Conservation (phyloP, 805 yeast genomes). For the Cyberlindnera samutprakarnensis region DNA sequence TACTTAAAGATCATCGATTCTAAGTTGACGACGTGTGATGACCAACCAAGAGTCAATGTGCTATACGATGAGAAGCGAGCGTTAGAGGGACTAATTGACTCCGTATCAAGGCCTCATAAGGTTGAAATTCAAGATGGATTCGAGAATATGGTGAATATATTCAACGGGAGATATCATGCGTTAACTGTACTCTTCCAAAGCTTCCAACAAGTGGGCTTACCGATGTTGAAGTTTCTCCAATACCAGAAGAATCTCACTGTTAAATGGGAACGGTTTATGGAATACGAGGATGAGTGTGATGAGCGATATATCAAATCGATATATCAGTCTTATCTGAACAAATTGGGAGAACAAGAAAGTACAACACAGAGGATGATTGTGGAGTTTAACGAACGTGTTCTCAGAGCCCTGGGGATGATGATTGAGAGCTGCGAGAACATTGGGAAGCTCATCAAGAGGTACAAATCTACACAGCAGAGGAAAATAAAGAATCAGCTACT, state of each 20-base stretch:
- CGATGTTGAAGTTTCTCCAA: conserved; percentile 9
- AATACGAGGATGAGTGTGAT: conserved; percentile 14
- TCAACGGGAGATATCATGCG: not conserved
- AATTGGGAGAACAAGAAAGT: conserved; percentile 20
- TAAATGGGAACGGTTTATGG: conserved; percentile 25
- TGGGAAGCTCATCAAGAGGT: conserved; percentile 22
- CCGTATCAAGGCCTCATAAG: not conserved
- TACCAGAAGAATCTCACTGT: conserved; percentile 15
- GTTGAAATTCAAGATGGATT: not conserved
- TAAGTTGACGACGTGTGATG: conserved; percentile 11
- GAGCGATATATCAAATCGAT: conserved; percentile 22
- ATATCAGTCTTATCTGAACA: conserved; percentile 22
- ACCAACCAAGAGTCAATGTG: conserved; percentile 7
- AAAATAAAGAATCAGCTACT: conserved; percentile 20
- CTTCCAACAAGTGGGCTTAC: conserved; percentile 6
- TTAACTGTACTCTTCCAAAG: conserved; percentile 1
- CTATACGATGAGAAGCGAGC: conserved; percentile 14
- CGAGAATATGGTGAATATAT: not conserved
- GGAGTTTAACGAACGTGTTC: conserved; percentile 22
- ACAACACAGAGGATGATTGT: conserved; percentile 21
- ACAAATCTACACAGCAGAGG: conserved; percentile 19
- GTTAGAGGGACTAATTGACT: conserved; percentile 11
- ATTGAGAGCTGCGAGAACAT: conserved; percentile 21
- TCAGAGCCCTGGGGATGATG: conserved; percentile 22
- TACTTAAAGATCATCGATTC: conserved; percentile 14